A percentile compares a stretch with the other conserved stretches of the same genome.
phyloP scores from a whole-genome alignment of 345 rosid species.

The Excoecaria agallocha region DNA sequence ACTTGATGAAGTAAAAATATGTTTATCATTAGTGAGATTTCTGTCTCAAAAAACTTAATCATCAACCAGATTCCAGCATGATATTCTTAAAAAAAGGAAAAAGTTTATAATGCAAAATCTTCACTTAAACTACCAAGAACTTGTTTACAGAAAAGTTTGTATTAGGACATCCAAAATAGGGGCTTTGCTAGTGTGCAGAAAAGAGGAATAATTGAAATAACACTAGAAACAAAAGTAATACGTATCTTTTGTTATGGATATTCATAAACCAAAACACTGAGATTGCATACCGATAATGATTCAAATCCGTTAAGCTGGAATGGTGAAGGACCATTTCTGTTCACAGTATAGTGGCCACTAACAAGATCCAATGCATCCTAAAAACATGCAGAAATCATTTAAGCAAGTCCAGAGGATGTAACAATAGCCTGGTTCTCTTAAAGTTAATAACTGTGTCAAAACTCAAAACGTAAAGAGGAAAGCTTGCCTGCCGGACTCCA shows the following conservation, averaged over 20 bases:
- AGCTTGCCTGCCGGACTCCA: slow-evolving; percentile 91
- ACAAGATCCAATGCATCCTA: slow-evolving; percentile 96
- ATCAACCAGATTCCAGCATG: too few species aligned
- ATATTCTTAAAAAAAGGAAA: too few species aligned
- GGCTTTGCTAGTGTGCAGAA: not conserved
- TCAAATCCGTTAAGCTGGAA: slow-evolving; percentile 71
- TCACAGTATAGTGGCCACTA: slow-evolving; percentile 76
- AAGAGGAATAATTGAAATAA: not conserved
- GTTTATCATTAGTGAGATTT: too few species aligned
- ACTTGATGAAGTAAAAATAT: too few species aligned
- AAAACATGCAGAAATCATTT: slow-evolving; percentile 17
- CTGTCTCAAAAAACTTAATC: too few species aligned
- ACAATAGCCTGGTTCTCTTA: not conserved
- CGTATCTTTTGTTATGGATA: not conserved
- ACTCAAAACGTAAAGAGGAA: slow-evolving; percentile 10
- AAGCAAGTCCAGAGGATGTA: not conserved
- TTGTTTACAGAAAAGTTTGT: too few species aligned
- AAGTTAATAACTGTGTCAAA: not conserved
- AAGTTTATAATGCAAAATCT: too few species aligned
- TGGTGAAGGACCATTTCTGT: slow-evolving; percentile 62
- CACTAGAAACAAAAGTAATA: not conserved
- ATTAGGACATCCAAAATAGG: too few species aligned
- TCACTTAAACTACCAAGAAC: too few species aligned
- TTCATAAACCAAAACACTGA: slow-evolving; percentile 7
- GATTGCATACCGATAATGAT: slow-evolving; percentile 58